Conservation (phyloP, 345 rosid genomes). For the Cardamine occulta region DNA sequence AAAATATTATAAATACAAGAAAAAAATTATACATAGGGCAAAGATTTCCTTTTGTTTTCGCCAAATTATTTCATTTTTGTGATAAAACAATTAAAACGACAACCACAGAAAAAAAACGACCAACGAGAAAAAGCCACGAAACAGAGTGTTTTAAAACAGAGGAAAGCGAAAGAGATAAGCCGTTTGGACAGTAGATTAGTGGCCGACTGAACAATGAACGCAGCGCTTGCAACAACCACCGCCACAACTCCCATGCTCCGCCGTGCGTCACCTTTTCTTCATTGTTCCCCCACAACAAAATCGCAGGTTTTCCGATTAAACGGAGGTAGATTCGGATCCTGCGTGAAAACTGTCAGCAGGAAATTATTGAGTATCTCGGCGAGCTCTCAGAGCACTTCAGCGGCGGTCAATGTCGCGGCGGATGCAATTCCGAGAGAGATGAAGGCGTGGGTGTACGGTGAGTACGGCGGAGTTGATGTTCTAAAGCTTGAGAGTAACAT, state of each 20-base stretch:
- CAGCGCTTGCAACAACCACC: conserved; percentile 49
- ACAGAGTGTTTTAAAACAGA: conserved; percentile 8
- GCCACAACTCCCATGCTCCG: conserved; percentile 49
- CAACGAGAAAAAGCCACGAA: conserved; percentile 22
- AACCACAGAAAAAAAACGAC: conserved; percentile 24
- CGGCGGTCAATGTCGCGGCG: conserved; percentile 50
- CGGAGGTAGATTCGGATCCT: conserved; percentile 19
- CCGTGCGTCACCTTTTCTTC: conserved; percentile 30
- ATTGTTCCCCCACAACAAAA: not conserved
- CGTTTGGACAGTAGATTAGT: conserved; percentile 3
- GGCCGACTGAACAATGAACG: conserved; percentile 36
- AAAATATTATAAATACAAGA: no score
- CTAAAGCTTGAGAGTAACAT: conserved; percentile 73
- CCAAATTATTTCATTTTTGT: not conserved
- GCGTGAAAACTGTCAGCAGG: not conserved
- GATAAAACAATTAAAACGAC: conserved; percentile 7
- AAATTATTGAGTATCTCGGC: conserved; percentile 50
- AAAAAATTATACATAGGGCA: not conserved
- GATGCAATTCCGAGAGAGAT: conserved; percentile 59
- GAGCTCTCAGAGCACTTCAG: conserved; percentile 58
- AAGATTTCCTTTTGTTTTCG: not conserved
- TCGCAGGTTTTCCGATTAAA: conserved; percentile 28
- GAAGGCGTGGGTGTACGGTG: conserved; percentile 88
- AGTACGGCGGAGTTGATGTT: conserved; percentile 85
- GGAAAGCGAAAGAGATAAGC: conserved; percentile 45